A percentile compares a stretch with the other conserved stretches of the same genome.
Evolutionary conservation across 345 rosid genomes (phyloP).

Genomic region (Conringia planisiliqua): DNA sequence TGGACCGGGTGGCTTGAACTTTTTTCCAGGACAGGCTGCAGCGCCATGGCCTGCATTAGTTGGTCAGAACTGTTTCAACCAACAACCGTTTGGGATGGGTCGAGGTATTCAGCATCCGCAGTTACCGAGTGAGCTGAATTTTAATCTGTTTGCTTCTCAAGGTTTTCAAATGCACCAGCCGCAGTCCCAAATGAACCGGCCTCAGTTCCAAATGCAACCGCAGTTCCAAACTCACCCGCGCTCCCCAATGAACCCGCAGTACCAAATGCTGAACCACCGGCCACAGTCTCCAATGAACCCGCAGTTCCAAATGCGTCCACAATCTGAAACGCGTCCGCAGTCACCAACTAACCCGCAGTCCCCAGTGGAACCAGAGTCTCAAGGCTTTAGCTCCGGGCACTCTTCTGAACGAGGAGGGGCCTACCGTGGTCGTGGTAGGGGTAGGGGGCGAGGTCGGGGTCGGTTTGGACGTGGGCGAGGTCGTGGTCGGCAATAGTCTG

Average conservation of each 20-base stretch:
- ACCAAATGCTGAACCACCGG: constrained; percentile 15
- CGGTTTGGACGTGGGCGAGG: constrained; percentile 45
- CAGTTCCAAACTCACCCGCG: constrained; percentile 20
- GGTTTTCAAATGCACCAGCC: constrained; percentile 25
- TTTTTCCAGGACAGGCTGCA: constrained; percentile 38
- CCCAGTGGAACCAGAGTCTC: constrained; percentile 30
- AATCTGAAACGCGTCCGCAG: constrained; percentile 20
- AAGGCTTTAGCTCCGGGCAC: constrained; percentile 40
- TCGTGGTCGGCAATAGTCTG: constrained; percentile 36
- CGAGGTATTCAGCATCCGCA: constrained; percentile 24
- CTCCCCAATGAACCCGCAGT: constrained; percentile 6
- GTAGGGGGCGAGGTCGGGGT: constrained; percentile 42
- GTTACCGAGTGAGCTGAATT: constrained; percentile 13
- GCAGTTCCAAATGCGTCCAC: constrained; percentile 26
- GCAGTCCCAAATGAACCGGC: constrained; percentile 17
- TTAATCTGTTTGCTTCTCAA: constrained; percentile 27
- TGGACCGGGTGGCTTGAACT: constrained; percentile 45
- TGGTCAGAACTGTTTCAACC: constrained; percentile 56
- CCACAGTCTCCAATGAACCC: constrained; percentile 8
- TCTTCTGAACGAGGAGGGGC: constrained; percentile 44
- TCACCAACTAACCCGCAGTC: constrained; percentile 17
- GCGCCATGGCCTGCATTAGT: constrained; percentile 48
- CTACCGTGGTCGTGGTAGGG: constrained; percentile 37
- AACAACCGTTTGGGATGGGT: constrained; percentile 39
- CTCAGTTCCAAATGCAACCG: constrained; percentile 22